phyloP scores from a whole-genome alignment of 2,329 filamentous ascomycete species.

The Colletotrichum ledebouriae region DNA sequence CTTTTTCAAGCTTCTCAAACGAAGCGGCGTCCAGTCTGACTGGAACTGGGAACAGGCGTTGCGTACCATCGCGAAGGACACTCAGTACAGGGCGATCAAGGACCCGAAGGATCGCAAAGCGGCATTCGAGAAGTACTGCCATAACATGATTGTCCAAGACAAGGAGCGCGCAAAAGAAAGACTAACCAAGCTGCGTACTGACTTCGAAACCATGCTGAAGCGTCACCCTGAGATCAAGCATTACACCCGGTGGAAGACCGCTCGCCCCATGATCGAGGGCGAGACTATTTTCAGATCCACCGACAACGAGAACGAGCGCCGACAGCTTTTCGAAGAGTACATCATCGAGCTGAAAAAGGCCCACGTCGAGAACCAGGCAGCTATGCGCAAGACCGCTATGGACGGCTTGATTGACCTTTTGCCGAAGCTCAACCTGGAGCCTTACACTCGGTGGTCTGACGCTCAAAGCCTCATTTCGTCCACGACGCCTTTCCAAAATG shows the following conservation, averaged over 20 bases:
- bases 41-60: conserved; percentile 95
- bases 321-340: conserved; percentile 94
- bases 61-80: conserved; percentile 86
- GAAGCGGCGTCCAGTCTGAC: conserved; percentile 87
- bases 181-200: conserved; percentile 88
- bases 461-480: conserved; percentile 86
- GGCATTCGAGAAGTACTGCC: conserved; percentile 95
- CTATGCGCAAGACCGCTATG: conserved; percentile 82
- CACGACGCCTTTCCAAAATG: conserved; percentile 81
- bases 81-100: conserved; percentile 92
- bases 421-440: conserved; percentile 84
- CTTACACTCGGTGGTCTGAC: conserved; percentile 95
- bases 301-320: conserved; percentile 87
- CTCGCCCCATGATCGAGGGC: conserved; percentile 91
- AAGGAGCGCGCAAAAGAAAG: conserved; percentile 95
- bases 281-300: conserved; percentile 97
- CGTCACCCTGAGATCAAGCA: conserved; percentile 97
- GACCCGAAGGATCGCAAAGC: conserved; percentile 91
- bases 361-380: conserved; percentile 81
- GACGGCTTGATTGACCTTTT: conserved; percentile 85
- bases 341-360: conserved; percentile 85
- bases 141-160: conserved; percentile 90
- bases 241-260: conserved; percentile 97
- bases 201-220: conserved; percentile 96
- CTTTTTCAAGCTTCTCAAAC: conserved; percentile 90